A percentile compares a stretch with the other conserved stretches of the same genome.
Evolutionary conservation across 2,329 filamentous ascomycete species (phyloP).

Genomic region (Hymenoscyphus infarciens): DNA sequence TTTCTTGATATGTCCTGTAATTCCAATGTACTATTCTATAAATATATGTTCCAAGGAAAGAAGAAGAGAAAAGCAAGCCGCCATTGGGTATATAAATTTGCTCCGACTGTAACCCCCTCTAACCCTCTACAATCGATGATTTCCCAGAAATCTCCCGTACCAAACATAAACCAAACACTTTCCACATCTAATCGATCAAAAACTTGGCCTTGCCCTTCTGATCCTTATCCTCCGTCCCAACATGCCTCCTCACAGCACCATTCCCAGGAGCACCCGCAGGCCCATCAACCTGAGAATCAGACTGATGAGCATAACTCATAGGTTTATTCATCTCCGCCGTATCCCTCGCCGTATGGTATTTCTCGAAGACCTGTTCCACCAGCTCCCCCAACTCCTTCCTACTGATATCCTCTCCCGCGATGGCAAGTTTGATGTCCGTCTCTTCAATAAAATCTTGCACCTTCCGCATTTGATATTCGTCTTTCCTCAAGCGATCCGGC

Average conservation of each 20-base stretch:
- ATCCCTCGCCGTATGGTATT: slow-evolving; percentile 29
- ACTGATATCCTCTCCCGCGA: slow-evolving; percentile 19
- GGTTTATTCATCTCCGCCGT: slow-evolving; percentile 30
- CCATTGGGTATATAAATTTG: too few species aligned
- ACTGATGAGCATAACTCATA: slow-evolving; percentile 28
- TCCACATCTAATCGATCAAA: slow-evolving; percentile 16
- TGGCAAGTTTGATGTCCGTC: slow-evolving; percentile 44
- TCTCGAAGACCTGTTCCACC: slow-evolving; percentile 28
- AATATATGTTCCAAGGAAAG: too few species aligned
- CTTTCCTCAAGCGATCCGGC: slow-evolving; percentile 45
- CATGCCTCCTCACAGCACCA: slow-evolving; percentile 7
- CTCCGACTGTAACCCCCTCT: too few species aligned
- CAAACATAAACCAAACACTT: neutral
- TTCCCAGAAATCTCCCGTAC: too few species aligned
- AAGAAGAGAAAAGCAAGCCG: too few species aligned
- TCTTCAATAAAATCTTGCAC: slow-evolving; percentile 54
- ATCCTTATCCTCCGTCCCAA: neutral
- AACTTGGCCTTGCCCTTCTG: slow-evolving; percentile 15
- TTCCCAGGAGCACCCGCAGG: neutral
- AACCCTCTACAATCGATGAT: too few species aligned
- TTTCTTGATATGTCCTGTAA: too few species aligned
- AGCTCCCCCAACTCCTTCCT: slow-evolving; percentile 24
- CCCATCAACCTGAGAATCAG: neutral
- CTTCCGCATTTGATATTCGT: slow-evolving; percentile 44
- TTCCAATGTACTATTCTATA: too few species aligned